Percentiles rank a stretch among this genome's conserved stretches.
These are phyloP conservation scores for Globisporangium recalcitrans DNA, from an alignment of 352 stramenopile species.

Conservation along the genomic window DNA sequence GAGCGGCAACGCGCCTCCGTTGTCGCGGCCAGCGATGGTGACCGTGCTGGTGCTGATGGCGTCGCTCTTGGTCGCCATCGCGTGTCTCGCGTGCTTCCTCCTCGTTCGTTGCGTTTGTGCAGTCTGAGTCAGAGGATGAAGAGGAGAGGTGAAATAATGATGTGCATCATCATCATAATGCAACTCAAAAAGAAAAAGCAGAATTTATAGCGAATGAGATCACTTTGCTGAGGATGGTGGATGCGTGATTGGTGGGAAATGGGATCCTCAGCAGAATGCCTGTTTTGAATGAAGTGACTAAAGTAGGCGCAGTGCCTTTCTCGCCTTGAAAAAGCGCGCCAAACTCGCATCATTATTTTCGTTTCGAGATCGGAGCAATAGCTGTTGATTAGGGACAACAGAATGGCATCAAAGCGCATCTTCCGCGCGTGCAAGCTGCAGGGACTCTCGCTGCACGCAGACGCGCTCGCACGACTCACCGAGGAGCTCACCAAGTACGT, in stretches of 20 bases:
- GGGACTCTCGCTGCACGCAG: conserved; percentile 69
- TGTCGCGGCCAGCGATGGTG: neutral
- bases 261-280: no score
- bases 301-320: no score
- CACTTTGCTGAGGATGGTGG: no score
- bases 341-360: no score
- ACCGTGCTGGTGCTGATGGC: neutral
- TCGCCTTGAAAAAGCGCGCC: no score
- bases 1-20: neutral
- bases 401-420: conserved; percentile 72
- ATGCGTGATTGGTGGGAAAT: no score
- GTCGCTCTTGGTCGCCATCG: neutral
- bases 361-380: conserved; percentile 5
- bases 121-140: neutral
- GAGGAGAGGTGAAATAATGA: no score
- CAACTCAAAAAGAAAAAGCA: no score
- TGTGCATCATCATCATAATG: no score
- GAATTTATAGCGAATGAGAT: no score
- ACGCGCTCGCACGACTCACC: conserved; percentile 58
- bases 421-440: conserved; percentile 83
- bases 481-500: conserved; percentile 59
- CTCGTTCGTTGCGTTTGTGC: neutral
- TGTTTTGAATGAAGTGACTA: no score
- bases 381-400: neutral
- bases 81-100: neutral